These are phyloP conservation scores for Parietaria judaica DNA, from an alignment of 306 rosid species.

Conservation along the genomic window DNA sequence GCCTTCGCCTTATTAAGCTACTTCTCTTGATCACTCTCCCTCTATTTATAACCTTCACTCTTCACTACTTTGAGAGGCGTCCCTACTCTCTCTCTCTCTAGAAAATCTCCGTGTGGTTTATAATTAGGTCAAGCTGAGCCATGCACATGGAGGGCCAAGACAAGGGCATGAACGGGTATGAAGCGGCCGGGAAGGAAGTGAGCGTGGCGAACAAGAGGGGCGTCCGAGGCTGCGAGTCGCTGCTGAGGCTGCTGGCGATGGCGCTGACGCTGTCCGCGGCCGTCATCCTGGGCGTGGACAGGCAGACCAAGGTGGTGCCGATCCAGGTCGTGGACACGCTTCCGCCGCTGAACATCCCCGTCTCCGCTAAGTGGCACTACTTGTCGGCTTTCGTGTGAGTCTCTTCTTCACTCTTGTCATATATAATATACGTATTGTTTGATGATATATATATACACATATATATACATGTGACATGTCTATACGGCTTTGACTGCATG, in stretches of 20 bases:
- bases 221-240: slow-evolving; percentile 18
- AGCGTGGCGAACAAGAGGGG: slow-evolving; percentile 8
- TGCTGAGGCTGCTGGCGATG: slow-evolving; percentile 50
- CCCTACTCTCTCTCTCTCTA: neutral
- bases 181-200: slow-evolving; percentile 18
- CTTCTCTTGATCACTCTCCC: too few species aligned
- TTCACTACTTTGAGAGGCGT: too few species aligned
- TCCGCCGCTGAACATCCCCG: slow-evolving; percentile 46
- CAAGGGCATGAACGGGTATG: neutral
- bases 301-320: slow-evolving; percentile 44
- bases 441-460: too few species aligned
- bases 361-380: slow-evolving; percentile 57
- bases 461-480: too few species aligned
- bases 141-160: slow-evolving; percentile 25
- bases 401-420: neutral
- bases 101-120: neutral
- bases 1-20: too few species aligned
- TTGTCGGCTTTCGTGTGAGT: slow-evolving; percentile 64
- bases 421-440: neutral
- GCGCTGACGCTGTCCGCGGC: slow-evolving; percentile 40
- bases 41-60: too few species aligned
- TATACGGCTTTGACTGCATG: too few species aligned
- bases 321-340: slow-evolving; percentile 15
- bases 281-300: slow-evolving; percentile 35
- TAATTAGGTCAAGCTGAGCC: too few species aligned